Conservation (phyloP, 352 stramenopile species). For the Hyaloperonospora brassicae region DNA sequence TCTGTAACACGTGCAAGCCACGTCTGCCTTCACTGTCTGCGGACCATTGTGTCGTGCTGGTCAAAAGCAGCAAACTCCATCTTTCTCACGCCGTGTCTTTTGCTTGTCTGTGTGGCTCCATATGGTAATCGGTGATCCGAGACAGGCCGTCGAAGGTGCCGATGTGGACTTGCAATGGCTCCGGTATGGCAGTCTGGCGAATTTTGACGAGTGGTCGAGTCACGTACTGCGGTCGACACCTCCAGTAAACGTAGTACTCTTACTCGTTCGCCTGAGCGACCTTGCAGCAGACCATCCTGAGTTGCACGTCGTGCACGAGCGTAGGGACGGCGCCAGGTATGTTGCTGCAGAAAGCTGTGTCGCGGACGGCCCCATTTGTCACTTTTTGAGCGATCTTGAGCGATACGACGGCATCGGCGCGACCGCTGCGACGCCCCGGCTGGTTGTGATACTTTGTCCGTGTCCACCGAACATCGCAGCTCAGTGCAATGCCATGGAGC, state of each 20-base stretch:
- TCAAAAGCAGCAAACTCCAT: no score
- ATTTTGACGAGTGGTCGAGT: constrained; percentile 28
- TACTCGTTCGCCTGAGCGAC: constrained; percentile 55
- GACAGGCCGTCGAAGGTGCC: constrained; percentile 21
- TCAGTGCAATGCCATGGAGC: constrained; percentile 13
- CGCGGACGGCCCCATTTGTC: constrained; percentile 2
- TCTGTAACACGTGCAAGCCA: no score
- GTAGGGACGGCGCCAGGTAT: background rate
- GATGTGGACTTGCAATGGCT: constrained; percentile 46
- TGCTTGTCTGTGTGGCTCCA: background rate
- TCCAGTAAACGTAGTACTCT: constrained; percentile 36
- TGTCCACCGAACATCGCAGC: constrained; percentile 13
- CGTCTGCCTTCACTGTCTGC: background rate
- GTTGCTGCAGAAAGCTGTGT: background rate
- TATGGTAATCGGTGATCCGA: constrained; percentile 1
- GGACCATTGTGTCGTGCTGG: background rate
- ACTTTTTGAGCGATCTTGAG: constrained; percentile 24
- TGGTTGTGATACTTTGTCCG: constrained; percentile 38
- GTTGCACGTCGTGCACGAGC: constrained; percentile 13
- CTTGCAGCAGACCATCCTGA: constrained; percentile 50
- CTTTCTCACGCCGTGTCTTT: no score
- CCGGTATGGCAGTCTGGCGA: constrained; percentile 36
- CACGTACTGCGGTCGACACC: constrained; percentile 8
- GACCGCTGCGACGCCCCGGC: constrained; percentile 5
- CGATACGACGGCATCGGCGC: constrained; percentile 15